Conservation (phyloP, 192 early-diverging fungal genomes). For the Pilobolus umbonatus region DNA sequence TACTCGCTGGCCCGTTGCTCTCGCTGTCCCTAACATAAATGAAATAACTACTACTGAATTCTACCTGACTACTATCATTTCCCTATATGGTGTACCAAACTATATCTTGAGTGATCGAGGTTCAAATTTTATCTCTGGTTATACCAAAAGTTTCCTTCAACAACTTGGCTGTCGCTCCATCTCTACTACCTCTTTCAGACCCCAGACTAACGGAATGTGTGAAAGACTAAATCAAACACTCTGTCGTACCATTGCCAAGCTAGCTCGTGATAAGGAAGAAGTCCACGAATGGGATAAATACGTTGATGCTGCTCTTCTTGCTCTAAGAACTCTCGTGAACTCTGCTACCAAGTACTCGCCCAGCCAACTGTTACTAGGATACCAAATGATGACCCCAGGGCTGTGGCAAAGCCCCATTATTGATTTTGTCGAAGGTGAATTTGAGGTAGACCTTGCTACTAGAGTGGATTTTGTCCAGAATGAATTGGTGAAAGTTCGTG, state of each 20-base stretch:
- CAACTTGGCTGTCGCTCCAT: neutral
- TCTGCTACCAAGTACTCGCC: slow-evolving; percentile 3
- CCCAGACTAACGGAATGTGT: slow-evolving; percentile 12
- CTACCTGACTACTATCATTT: neutral
- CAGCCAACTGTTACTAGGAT: slow-evolving; percentile 10
- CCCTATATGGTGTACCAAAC: slow-evolving; percentile 3
- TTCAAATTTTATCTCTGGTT: slow-evolving; percentile 8
- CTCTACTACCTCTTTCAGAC: slow-evolving; percentile 12
- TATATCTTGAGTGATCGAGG: slow-evolving; percentile 20
- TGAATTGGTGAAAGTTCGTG: neutral
- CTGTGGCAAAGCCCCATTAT: slow-evolving; percentile 4
- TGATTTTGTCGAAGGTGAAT: slow-evolving; percentile 12
- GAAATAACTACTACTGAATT: neutral
- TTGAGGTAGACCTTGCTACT: neutral
- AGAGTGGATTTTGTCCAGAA: slow-evolving; percentile 4
- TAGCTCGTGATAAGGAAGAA: neutral
- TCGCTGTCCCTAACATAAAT: slow-evolving; percentile 2
- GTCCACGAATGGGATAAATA: slow-evolving; percentile 1
- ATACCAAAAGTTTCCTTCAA: neutral
- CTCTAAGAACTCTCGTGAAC: slow-evolving; percentile 9
- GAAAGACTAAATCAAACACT: slow-evolving; percentile 23
- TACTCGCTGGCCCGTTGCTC: slow-evolving; percentile 23
- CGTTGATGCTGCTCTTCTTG: slow-evolving; percentile 10
- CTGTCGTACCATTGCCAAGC: slow-evolving; percentile 9
- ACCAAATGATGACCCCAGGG: slow-evolving; percentile 6